A percentile compares a stretch with the other conserved stretches of the same genome.
phyloP scores from a whole-genome alignment of 2,329 filamentous ascomycete species.

The Colletotrichum falcatum region DNA sequence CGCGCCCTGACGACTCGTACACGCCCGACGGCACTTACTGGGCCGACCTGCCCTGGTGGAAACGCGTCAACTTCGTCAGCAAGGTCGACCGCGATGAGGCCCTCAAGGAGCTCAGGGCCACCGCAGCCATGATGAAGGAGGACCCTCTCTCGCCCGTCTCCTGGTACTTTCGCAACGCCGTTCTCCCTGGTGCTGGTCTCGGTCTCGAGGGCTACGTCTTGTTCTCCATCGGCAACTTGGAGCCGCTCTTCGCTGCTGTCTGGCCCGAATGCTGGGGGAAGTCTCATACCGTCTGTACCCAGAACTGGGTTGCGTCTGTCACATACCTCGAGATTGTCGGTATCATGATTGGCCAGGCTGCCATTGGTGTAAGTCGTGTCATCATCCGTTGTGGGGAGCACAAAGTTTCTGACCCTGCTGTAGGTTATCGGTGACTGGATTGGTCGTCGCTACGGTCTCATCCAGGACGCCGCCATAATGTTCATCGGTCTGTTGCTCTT shows the following conservation, averaged over 20 bases:
- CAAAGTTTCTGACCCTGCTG: slow-evolving; percentile 7
- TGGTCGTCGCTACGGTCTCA: slow-evolving; percentile 93
- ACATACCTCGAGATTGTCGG: slow-evolving; percentile 94
- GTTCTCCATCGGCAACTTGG: slow-evolving; percentile 95
- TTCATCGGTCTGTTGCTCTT: slow-evolving; percentile 92
- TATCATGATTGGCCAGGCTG: slow-evolving; percentile 93
- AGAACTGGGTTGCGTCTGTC: slow-evolving; percentile 85
- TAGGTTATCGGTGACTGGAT: slow-evolving; percentile 76
- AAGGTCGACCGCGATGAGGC: slow-evolving; percentile 79
- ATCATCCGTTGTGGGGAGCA: background rate
- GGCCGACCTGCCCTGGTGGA: slow-evolving; percentile 81
- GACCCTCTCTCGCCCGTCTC: slow-evolving; percentile 86
- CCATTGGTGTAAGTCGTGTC: slow-evolving; percentile 75
- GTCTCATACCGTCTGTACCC: slow-evolving; percentile 71
- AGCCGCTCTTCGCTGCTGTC: slow-evolving; percentile 80
- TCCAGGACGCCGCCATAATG: slow-evolving; percentile 95
- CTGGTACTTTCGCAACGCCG: slow-evolving; percentile 91
- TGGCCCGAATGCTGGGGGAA: slow-evolving; percentile 85
- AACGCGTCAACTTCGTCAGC: slow-evolving; percentile 81
- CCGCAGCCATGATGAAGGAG: slow-evolving; percentile 85
- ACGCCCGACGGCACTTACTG: slow-evolving; percentile 87
- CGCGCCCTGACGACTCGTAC: slow-evolving; percentile 91
- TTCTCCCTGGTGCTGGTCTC: slow-evolving; percentile 91
- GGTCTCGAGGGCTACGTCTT: slow-evolving; percentile 95
- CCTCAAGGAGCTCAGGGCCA: slow-evolving; percentile 71